Evolutionary conservation across 129 eudicot species (phyloP).

Genomic region (Flaveria brownii): DNA sequence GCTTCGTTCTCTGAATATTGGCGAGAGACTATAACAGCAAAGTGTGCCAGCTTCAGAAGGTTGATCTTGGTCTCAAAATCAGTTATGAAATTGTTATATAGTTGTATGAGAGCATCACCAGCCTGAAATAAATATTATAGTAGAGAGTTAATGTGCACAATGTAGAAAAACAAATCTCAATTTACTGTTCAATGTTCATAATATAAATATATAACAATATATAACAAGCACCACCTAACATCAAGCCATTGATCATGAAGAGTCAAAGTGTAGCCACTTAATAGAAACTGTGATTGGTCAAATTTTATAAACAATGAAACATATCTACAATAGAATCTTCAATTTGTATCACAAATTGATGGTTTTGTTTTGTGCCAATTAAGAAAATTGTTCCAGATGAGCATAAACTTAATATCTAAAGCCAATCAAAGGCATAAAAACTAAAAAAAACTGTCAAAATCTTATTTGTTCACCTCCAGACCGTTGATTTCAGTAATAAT

Average conservation of each 20-base stretch:
- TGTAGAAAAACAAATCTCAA: constrained; percentile 7
- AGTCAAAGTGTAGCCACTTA: background rate
- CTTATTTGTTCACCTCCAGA: background rate
- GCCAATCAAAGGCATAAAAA: background rate
- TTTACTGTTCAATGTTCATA: background rate
- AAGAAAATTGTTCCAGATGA: background rate
- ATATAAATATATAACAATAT: background rate
- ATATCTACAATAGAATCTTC: background rate
- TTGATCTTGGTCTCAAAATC: constrained; percentile 96
- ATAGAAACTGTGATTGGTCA: background rate
- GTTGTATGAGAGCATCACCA: constrained; percentile 86
- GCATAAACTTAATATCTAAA: no score
- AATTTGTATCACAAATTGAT: background rate
- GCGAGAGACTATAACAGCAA: constrained; percentile 82
- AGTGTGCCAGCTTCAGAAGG: constrained; percentile 92
- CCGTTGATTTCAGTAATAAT: background rate
- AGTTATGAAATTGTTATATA: constrained; percentile 67
- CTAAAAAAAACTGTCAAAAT: no score
- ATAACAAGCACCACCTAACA: background rate
- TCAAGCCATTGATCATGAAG: constrained; percentile 3
- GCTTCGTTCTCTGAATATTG: constrained; percentile 81
- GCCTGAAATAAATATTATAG: constrained; percentile 51
- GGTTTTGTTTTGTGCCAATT: background rate
- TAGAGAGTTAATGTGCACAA: constrained; percentile 8
- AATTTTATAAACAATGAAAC: background rate